Base-by-base conservation (phyloP, 352 stramenopile species). In the Thalassiosira mediterranea region DNA sequence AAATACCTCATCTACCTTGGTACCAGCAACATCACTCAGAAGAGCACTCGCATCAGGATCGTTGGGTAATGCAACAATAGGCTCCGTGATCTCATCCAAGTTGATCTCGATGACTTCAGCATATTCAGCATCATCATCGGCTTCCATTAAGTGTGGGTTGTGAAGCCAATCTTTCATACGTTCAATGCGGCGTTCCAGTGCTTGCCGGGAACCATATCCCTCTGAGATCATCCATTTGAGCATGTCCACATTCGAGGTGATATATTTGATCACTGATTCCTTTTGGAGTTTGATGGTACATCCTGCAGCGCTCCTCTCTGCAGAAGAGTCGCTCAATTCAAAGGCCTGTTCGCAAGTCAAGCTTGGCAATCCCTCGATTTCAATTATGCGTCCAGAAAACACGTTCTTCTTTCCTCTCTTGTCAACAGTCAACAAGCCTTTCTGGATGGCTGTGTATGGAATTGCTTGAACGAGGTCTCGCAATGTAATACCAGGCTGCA, bases 191-290 rank as follows among this genome's bases (percentile, higher is more conserved):
- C 91, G 76, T 66, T 95, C 89, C 54, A 96, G 70, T 15, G 90
- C 95, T 17, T 90, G 85, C 28, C 76, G 65, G 79, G 95, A 89
- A 31, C 91, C 91, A 56, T 96, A 96, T 61, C 91, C 91, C 78
- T 96, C 90, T 5, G 81, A 73, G 81, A 96, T 95, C 91, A 96
- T 96, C 91, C 91, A 96, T 64, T 95, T 94, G 48, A 96, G 86
- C 85, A 96, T 93, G 63, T 93, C 87, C 57, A 96, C 79, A 71
- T 96, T 96, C 2, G 76, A 91, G 47, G 91, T 81, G 15, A 96
- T 59, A 61, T 96, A 96, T 72, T 96, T 90, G 60, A 94, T 91
- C 48, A 96, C 93, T n/a, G 91, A 90, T 76, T 95, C 91, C 76
- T 94, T 87, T 81, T 94, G 80, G 15, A 96, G 69, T 63, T 95